phyloP scores from a whole-genome alignment of 495 filamentous ascomycete species.

The Penicillium ucsense region DNA sequence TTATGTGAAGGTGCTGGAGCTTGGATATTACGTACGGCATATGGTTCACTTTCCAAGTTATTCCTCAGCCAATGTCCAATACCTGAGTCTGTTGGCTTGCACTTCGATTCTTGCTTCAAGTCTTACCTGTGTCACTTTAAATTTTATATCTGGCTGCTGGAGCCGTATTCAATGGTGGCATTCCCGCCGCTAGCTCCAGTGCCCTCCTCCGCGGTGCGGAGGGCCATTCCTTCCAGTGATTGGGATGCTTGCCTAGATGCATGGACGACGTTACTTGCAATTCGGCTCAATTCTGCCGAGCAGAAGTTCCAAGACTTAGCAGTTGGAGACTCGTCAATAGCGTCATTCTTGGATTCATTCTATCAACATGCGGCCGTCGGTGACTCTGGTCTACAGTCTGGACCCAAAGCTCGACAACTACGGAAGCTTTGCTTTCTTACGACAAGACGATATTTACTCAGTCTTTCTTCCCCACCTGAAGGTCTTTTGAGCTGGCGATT shows the following conservation, averaged over 20 bases:
- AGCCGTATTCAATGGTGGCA: slow-evolving; percentile 23
- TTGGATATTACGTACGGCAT: no score
- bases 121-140: neutral
- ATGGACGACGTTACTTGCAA: slow-evolving; percentile 57
- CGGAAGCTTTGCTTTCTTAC: slow-evolving; percentile 55
- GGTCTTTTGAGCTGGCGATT: slow-evolving; percentile 29
- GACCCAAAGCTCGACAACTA: slow-evolving; percentile 43
- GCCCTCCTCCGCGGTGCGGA: slow-evolving; percentile 57
- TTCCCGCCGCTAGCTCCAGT: slow-evolving; percentile 68
- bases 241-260: slow-evolving; percentile 73
- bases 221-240: slow-evolving; percentile 54
- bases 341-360: slow-evolving; percentile 53
- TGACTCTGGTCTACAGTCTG: slow-evolving; percentile 26
- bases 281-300: slow-evolving; percentile 49
- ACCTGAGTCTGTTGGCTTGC: neutral
- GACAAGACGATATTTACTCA: slow-evolving; percentile 33
- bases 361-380: slow-evolving; percentile 41
- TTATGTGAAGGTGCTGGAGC: neutral
- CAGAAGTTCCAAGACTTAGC: slow-evolving; percentile 41
- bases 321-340: slow-evolving; percentile 43
- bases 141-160: neutral
- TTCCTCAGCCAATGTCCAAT: neutral
- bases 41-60: no score
- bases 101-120: neutral
- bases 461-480: slow-evolving; percentile 11